phyloP scores from a whole-genome alignment of 768 basidiomycete species.

The Tulasnella sp. region DNA sequence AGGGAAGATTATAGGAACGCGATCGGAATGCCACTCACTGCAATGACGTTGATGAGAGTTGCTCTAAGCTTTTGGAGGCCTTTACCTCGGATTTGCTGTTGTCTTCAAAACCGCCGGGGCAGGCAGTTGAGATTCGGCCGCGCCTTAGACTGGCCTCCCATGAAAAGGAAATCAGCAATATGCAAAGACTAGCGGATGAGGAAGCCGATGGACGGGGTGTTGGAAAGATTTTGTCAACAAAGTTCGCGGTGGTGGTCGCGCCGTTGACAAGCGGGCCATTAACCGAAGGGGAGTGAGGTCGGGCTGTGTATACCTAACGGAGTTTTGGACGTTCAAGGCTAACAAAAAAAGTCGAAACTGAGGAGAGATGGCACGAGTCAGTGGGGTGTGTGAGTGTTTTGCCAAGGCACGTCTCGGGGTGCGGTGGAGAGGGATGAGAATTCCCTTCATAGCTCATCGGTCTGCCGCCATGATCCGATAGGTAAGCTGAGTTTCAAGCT shows the following conservation, averaged over 20 bases:
- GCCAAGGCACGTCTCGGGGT: constrained; percentile 7
- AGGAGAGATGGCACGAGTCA: constrained; percentile 12
- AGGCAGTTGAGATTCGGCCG: constrained; percentile 17
- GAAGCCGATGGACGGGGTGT: constrained; percentile 5
- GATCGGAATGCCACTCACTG: constrained; percentile 3
- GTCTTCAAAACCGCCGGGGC: neutral
- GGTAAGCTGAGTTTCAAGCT: constrained; percentile 9
- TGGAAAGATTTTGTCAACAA: constrained; percentile 1
- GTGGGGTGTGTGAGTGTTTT: constrained; percentile 12
- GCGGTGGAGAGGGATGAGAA: neutral
- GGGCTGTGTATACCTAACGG: constrained; percentile 5
- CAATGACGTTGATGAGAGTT: constrained; percentile 16
- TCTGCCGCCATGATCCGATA: neutral
- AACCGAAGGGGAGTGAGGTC: constrained; percentile 15
- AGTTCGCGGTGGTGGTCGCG: neutral
- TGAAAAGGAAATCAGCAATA: constrained; percentile 6
- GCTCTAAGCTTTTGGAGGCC: neutral
- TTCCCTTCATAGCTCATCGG: neutral
- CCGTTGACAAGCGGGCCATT: neutral
- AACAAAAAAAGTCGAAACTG: neutral
- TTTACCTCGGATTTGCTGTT: neutral
- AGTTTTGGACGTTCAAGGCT: neutral
- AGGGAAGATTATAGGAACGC: constrained; percentile 6
- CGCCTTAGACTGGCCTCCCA: neutral
- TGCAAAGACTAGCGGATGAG: constrained; percentile 18